Evolutionary conservation across 179 eudicot genomes (phyloP).

Genomic region (Camellia oleifera): DNA sequence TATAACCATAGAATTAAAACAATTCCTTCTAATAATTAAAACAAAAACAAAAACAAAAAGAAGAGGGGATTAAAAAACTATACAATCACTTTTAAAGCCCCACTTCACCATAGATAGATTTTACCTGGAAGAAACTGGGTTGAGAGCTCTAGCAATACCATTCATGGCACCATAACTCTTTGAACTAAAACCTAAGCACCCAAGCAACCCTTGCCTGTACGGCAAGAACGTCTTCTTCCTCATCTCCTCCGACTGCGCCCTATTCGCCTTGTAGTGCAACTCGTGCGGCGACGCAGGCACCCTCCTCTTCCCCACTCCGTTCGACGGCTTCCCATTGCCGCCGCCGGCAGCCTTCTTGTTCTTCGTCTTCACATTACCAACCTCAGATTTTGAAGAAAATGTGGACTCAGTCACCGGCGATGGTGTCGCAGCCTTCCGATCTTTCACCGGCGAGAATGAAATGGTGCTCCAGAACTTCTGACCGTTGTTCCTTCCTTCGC

Average conservation of each 20-base stretch:
- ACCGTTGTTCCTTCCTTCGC: slow-evolving; percentile 62
- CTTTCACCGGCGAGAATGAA: slow-evolving; percentile 54
- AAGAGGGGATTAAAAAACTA: neutral
- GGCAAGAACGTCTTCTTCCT: slow-evolving; percentile 88
- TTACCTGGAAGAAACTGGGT: slow-evolving; percentile 89
- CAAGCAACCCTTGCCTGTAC: slow-evolving; percentile 79
- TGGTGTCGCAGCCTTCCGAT: slow-evolving; percentile 19
- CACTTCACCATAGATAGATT: neutral
- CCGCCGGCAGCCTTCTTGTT: neutral
- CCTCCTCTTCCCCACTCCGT: slow-evolving; percentile 49
- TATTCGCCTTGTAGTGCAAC: slow-evolving; percentile 66
- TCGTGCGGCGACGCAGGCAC: slow-evolving; percentile 58
- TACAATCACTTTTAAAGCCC: neutral
- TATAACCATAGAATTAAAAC: neutral
- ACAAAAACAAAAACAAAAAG: neutral
- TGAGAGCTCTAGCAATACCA: slow-evolving; percentile 76
- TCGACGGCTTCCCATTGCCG: slow-evolving; percentile 21
- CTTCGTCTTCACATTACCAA: neutral
- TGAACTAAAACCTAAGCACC: slow-evolving; percentile 84
- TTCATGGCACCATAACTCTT: slow-evolving; percentile 78
- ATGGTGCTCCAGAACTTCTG: slow-evolving; percentile 65
- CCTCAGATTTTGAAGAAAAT: neutral
- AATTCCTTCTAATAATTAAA: neutral
- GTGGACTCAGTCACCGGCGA: neutral
- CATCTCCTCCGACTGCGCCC: slow-evolving; percentile 89